Conservation (phyloP, 1,284 basidiomycete genomes). For the Malassezia pachydermatis region DNA sequence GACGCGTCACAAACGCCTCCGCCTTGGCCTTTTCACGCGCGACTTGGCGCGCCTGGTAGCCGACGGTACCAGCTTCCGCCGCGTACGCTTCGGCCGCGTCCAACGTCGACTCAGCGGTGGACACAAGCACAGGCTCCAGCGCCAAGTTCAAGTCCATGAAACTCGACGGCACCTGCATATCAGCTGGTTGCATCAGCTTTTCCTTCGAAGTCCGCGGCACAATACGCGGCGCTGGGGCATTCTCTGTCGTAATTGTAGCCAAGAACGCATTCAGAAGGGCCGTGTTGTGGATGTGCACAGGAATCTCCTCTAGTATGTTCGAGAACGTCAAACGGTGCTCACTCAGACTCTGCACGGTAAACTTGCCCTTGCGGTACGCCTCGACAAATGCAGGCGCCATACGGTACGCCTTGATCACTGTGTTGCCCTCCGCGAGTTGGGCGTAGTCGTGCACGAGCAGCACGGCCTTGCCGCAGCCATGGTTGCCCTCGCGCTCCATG, state of each 20-base stretch:
- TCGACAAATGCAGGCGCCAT: constrained; percentile 72
- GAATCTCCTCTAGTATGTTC: constrained; percentile 78
- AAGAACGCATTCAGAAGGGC: constrained; percentile 76
- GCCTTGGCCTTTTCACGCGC: constrained; percentile 74
- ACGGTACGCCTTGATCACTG: constrained; percentile 81
- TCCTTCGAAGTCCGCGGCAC: constrained; percentile 29
- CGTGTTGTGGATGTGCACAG: constrained; percentile 77
- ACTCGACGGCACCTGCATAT: constrained; percentile 30
- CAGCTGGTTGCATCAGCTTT: constrained; percentile 28
- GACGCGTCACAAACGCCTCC: constrained; percentile 54
- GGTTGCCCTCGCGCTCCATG: constrained; percentile 44
- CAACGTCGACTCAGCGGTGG: constrained; percentile 42
- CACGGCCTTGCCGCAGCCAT: constrained; percentile 40
- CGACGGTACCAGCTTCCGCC: constrained; percentile 60
- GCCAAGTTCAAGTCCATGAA: constrained; percentile 43
- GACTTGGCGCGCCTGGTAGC: constrained; percentile 82
- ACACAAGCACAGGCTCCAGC: constrained; percentile 45
- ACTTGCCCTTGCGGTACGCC: constrained; percentile 74
- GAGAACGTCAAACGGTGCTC: constrained; percentile 79
- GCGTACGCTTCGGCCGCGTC: constrained; percentile 44
- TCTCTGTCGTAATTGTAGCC: constrained; percentile 56
- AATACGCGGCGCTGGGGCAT: constrained; percentile 38
- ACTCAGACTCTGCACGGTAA: constrained; percentile 71
- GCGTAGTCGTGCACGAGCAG: constrained; percentile 46
- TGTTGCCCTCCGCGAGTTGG: constrained; percentile 62